These are phyloP conservation scores for Starmerella khaoyaiensis DNA, from an alignment of 805 yeast genomes.

Conservation along the genomic window DNA sequence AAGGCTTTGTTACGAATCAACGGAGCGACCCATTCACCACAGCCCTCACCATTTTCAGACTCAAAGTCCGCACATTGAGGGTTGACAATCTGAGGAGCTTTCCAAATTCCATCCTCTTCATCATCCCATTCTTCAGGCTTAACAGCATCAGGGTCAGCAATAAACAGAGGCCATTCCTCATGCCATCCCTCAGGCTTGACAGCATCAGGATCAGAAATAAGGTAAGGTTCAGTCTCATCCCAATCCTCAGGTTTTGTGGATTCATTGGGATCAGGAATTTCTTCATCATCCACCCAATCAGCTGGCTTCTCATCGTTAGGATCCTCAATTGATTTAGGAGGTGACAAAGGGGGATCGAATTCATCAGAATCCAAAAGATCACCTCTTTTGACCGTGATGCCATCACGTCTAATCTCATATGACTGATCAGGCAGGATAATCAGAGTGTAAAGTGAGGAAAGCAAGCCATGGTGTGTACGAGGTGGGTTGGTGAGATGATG, in stretches of 20 bases:
- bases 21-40: conserved; percentile 74
- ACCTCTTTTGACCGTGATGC: conserved; percentile 60
- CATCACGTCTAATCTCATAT: conserved; percentile 73
- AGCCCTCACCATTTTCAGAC: conserved; percentile 37
- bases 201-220: conserved; percentile 56
- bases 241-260: conserved; percentile 68
- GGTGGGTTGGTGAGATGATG: conserved; percentile 59
- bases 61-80: conserved; percentile 48
- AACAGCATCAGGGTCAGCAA: conserved; percentile 53
- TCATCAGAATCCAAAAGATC: conserved; percentile 42
- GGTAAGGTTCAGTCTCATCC: conserved; percentile 57
- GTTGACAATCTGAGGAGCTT: conserved; percentile 51
- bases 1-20: conserved; percentile 52
- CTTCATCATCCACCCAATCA: conserved; percentile 65
- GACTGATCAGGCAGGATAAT: conserved; percentile 51
- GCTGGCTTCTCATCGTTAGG: conserved; percentile 50
- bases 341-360: conserved; percentile 54
- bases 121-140: conserved; percentile 80
- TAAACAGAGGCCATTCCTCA: conserved; percentile 43
- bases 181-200: conserved; percentile 70
- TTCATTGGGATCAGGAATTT: conserved; percentile 54
- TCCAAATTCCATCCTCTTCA: conserved; percentile 80
- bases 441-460: conserved; percentile 60
- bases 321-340: conserved; percentile 52
- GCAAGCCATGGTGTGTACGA: conserved; percentile 42